phyloP scores from a whole-genome alignment of 345 rosid species.

The Bruguiera parviflora region DNA sequence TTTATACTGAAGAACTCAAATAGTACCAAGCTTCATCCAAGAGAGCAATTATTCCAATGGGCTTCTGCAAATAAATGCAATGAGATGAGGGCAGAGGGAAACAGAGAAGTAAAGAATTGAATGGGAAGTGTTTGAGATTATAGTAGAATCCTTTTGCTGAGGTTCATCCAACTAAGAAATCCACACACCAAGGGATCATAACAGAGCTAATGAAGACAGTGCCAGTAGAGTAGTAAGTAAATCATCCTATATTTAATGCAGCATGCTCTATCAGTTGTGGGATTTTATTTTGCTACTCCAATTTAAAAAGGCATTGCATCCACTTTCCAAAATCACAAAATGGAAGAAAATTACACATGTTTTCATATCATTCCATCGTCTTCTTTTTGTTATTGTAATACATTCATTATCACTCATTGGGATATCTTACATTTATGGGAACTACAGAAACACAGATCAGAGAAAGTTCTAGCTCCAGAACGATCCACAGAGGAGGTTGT shows the following conservation, averaged over 20 bases:
- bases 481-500: too few relatives aligned
- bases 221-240: too few relatives aligned
- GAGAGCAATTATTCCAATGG: constrained; percentile 91
- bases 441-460: neutral
- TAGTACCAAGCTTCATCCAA: constrained; percentile 98
- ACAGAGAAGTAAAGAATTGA: constrained; percentile 7
- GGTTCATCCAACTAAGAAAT: neutral
- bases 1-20: constrained; percentile 30
- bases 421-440: neutral
- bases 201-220: neutral
- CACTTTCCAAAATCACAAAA: neutral
- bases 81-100: constrained; percentile 19
- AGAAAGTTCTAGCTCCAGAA: neutral
- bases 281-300: neutral
- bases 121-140: neutral
- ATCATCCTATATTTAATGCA: neutral
- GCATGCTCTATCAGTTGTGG: neutral
- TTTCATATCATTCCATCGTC: neutral
- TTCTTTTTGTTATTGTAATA: neutral
- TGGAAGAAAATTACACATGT: neutral
- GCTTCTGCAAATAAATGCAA: constrained; percentile 65
- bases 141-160: neutral
- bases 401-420: neutral
- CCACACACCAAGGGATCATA: neutral
- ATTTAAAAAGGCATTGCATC: neutral